Conservation (phyloP, 2,329 filamentous ascomycete genomes). For the Macrophomina phaseolina region DNA sequence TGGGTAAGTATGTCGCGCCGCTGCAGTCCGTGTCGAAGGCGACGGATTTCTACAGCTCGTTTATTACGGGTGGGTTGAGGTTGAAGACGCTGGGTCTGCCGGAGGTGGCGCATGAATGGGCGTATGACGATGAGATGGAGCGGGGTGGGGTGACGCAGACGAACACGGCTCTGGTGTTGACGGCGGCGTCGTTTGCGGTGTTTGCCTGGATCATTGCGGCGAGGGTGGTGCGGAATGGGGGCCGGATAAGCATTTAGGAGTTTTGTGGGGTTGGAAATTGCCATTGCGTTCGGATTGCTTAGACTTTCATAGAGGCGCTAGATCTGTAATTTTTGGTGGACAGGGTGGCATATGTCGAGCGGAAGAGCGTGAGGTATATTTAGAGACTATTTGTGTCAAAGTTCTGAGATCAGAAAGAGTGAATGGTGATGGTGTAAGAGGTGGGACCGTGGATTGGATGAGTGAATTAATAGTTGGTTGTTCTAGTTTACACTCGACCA, state of each 20-base stretch:
- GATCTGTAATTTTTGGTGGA: too few relatives aligned
- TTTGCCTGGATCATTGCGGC: background rate
- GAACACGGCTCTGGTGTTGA: background rate
- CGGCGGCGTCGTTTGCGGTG: background rate
- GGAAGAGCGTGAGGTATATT: too few relatives aligned
- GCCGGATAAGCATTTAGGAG: background rate
- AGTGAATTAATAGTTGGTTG: too few relatives aligned
- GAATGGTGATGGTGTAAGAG: too few relatives aligned
- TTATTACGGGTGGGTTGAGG: background rate
- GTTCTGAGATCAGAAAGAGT: too few relatives aligned
- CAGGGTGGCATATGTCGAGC: too few relatives aligned
- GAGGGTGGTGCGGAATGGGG: background rate
- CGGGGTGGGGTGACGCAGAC: background rate
- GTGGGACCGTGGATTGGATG: too few relatives aligned
- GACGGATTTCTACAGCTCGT: constrained; percentile 17
- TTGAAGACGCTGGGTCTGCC: constrained; percentile 3
- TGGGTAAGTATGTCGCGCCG: background rate
- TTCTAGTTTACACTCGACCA: too few relatives aligned
- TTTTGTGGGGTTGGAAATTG: too few relatives aligned
- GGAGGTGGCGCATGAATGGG: background rate
- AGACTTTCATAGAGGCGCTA: too few relatives aligned
- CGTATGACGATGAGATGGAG: constrained; percentile 8
- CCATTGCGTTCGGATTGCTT: too few relatives aligned
- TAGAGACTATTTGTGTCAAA: too few relatives aligned
- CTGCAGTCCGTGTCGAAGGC: background rate